phyloP scores from a whole-genome alignment of 2,329 filamentous ascomycete species.

The Pseudocercospora eumusae region DNA sequence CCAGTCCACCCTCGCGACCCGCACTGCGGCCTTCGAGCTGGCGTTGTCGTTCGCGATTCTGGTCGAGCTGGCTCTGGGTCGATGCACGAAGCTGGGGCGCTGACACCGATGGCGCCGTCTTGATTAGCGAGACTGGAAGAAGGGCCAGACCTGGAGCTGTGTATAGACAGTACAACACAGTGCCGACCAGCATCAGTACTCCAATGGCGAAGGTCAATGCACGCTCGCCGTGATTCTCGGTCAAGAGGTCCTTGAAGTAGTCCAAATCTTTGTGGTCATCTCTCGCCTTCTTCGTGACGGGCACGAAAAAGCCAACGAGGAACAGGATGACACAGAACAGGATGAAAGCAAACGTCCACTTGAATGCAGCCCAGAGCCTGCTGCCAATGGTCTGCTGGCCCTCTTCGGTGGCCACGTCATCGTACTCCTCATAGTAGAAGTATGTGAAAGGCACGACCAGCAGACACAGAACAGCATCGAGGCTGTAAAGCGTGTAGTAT shows the following conservation, averaged over 20 bases:
- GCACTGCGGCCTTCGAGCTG: slow-evolving; percentile 85
- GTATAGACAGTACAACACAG: slow-evolving; percentile 82
- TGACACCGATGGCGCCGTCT: slow-evolving; percentile 83
- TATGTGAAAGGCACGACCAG: slow-evolving; percentile 92
- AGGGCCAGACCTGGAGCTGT: slow-evolving; percentile 86
- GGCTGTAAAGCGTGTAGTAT: slow-evolving; percentile 89
- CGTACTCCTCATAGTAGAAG: slow-evolving; percentile 97
- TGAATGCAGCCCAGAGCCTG: slow-evolving; percentile 79
- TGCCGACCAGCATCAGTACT: slow-evolving; percentile 83
- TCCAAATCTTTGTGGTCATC: slow-evolving; percentile 77
- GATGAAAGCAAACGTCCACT: slow-evolving; percentile 87
- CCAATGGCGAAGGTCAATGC: slow-evolving; percentile 88
- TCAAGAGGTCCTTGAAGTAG: slow-evolving; percentile 82
- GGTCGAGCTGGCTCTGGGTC: slow-evolving; percentile 77
- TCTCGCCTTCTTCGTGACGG: slow-evolving; percentile 66
- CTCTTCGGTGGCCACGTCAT: slow-evolving; percentile 82
- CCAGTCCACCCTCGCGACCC: slow-evolving; percentile 71
- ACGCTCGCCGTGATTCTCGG: slow-evolving; percentile 87
- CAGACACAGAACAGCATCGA: slow-evolving; percentile 87
- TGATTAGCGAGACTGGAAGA: slow-evolving; percentile 87
- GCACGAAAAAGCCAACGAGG: slow-evolving; percentile 90
- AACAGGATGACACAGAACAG: slow-evolving; percentile 79
- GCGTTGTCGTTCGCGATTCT: slow-evolving; percentile 86
- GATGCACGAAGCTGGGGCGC: slow-evolving; percentile 74
- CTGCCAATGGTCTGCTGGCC: slow-evolving; percentile 70